phyloP scores from a whole-genome alignment of 2,329 filamentous ascomycete species.

The Cytospora leucostoma region DNA sequence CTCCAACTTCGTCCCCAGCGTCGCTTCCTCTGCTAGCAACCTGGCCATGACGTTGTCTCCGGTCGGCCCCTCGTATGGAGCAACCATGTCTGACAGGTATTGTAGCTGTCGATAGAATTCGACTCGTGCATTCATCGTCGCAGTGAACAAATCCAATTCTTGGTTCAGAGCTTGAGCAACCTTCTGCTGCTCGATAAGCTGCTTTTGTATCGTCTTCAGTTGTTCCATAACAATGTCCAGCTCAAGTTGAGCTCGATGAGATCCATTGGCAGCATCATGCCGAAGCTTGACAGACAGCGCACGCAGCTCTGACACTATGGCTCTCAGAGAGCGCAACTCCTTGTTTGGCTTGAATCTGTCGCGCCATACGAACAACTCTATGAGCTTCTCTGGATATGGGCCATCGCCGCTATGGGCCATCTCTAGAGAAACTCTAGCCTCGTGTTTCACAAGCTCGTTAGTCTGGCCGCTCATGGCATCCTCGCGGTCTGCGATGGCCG shows the following conservation, averaged over 20 bases:
- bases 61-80: conserved; percentile 66
- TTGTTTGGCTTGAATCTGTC: conserved; percentile 48
- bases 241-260: conserved; percentile 61
- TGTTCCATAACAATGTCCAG: conserved; percentile 64
- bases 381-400: conserved; percentile 65
- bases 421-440: conserved; percentile 63
- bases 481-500: conserved; percentile 76
- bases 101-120: conserved; percentile 93
- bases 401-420: conserved; percentile 66
- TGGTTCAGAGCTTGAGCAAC: conserved; percentile 54
- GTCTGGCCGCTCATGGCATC: conserved; percentile 73
- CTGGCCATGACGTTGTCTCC: conserved; percentile 53
- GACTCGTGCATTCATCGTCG: conserved; percentile 79
- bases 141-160: conserved; percentile 75
- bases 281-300: conserved; percentile 61
- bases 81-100: conserved; percentile 83
- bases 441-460: conserved; percentile 75
- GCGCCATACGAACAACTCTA: conserved; percentile 50
- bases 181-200: conserved; percentile 55
- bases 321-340: conserved; percentile 66
- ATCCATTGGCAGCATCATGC: conserved; percentile 56
- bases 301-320: conserved; percentile 69
- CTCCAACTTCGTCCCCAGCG: conserved; percentile 59
- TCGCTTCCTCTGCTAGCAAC: conserved; percentile 49
- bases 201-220: conserved; percentile 59